Evolutionary conservation across 805 yeast species (phyloP), one percentile per base, ranked within the genome.

Genomic region (Wickerhamiella azymoides): DNA sequence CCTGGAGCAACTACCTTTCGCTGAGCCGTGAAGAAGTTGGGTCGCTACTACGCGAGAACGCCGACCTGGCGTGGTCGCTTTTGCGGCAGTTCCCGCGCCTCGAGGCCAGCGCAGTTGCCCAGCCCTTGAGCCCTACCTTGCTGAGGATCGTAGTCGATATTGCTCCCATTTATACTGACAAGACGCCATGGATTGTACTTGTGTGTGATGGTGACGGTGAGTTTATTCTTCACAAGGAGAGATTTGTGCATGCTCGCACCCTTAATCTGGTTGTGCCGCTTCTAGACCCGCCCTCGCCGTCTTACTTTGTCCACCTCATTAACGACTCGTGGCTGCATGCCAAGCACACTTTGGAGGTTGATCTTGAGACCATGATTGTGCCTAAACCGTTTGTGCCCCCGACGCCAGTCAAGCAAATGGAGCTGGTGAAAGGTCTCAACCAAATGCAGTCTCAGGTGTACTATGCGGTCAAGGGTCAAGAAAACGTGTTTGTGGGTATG

Each of bases 321-420:
- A 84, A 94, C 47, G 94, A 88, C 48, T 75, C 70, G 49, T 92
- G 97, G 98, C 62, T 86, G 4, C 88, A 84, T 50, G 76, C 85
- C 47, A 83, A 74, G 46, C 67, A 71, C 50, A 74, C 72, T 49
- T 58, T 72, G 1, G 84, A 95, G 0, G 67, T 85, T 1, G 61
- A 76, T 47, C 62, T 84, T 49, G 64, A 68, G 27, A 57, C 65
- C 18, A 52, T 82, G 45, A 66, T 63, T 28, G 43, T 77, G 4
- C 95, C 94, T 5, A 72, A 74, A 55, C 73, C 72, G 52, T 74
- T 79, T 47, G 76, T 84, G 1, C 70, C 79, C 0, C 76, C 76
- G 30, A 77, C 85, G 0, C 73, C 72, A 26, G 55, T 81, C 7
- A 27, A 21, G 36, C 46, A 30, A 16, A 21, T 21, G 42, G 36